A percentile compares a stretch with the other conserved stretches of the same genome.
Conservation (phyloP, 805 yeast species). For the Diddensiella caesifluorescens region DNA sequence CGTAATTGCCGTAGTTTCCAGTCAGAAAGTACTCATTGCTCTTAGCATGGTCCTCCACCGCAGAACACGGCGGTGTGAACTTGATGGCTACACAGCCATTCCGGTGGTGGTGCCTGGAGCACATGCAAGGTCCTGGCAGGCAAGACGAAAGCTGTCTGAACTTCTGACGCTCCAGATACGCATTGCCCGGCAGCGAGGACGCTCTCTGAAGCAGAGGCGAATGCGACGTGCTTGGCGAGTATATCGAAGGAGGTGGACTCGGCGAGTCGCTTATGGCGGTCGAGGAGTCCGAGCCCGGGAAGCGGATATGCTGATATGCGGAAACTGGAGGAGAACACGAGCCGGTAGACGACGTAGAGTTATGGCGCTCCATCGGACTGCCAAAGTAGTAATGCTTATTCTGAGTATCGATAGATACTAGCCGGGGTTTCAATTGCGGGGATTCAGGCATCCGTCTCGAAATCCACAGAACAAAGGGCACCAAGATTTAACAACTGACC, state of each 20-base stretch:
- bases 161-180: not conserved
- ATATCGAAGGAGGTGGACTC: not conserved
- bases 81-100: conserved; percentile 27
- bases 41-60: not conserved
- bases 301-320: conserved; percentile 5
- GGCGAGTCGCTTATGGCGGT: not conserved
- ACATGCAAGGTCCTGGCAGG: conserved; percentile 10
- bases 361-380: too few species aligned
- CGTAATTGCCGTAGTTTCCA: conserved; percentile 2
- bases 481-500: too few species aligned
- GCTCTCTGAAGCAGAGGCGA: conserved; percentile 7
- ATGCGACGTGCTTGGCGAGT: conserved; percentile 10
- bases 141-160: not conserved
- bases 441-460: too few species aligned
- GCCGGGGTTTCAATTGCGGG: not conserved
- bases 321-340: conserved; percentile 6
- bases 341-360: too few species aligned
- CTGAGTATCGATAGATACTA: not conserved
- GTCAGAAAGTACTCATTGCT: not conserved
- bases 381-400: too few species aligned
- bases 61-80: conserved; percentile 16
- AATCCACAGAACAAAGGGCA: too few species aligned
- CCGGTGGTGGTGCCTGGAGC: conserved; percentile 29
- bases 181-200: conserved; percentile 2
- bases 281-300: conserved; percentile 1